These are phyloP conservation scores for Exophiala calicioides DNA, from an alignment of 2,329 filamentous ascomycete species.

Conservation along the genomic window DNA sequence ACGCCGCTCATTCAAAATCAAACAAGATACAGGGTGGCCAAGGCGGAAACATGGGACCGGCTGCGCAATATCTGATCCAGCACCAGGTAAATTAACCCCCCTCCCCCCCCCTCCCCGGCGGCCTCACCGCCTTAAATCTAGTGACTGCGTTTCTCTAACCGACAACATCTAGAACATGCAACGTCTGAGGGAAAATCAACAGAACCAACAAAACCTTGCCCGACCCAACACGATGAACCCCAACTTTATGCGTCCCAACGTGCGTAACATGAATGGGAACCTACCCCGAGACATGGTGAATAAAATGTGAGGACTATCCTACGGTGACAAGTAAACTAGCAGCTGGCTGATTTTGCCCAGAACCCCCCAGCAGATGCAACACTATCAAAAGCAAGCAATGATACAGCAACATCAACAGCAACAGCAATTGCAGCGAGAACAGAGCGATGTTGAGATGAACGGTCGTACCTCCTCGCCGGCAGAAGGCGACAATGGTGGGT, in stretches of 20 bases:
- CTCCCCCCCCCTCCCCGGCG: too few species aligned
- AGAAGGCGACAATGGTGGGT: constrained; percentile 83
- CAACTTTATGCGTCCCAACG: constrained; percentile 58
- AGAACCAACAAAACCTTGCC: constrained; percentile 71
- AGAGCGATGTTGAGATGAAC: constrained; percentile 82
- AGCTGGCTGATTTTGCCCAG: constrained; percentile 21
- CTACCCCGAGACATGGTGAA: constrained; percentile 22
- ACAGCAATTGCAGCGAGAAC: constrained; percentile 77
- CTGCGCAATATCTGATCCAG: constrained; percentile 75
- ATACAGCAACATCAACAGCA: constrained; percentile 72
- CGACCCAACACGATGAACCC: constrained; percentile 62
- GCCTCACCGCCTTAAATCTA: too few species aligned
- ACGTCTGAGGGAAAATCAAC: constrained; percentile 69
- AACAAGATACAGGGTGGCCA: constrained; percentile 56
- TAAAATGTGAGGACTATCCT: constrained; percentile 25
- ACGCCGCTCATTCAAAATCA: constrained; percentile 75
- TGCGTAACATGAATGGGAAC: constrained; percentile 29
- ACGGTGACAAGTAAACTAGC: background rate
- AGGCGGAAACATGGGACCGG: constrained; percentile 35
- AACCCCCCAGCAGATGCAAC: constrained; percentile 31
- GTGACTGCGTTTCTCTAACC: constrained; percentile 15
- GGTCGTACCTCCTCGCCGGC: constrained; percentile 80
- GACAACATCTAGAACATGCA: constrained; percentile 18
- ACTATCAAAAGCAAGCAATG: constrained; percentile 37
- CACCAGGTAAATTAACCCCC: constrained; percentile 66